These are phyloP conservation scores for Gloeostereum incarnatum DNA, from an alignment of 768 basidiomycete genomes.

Conservation along the genomic window DNA sequence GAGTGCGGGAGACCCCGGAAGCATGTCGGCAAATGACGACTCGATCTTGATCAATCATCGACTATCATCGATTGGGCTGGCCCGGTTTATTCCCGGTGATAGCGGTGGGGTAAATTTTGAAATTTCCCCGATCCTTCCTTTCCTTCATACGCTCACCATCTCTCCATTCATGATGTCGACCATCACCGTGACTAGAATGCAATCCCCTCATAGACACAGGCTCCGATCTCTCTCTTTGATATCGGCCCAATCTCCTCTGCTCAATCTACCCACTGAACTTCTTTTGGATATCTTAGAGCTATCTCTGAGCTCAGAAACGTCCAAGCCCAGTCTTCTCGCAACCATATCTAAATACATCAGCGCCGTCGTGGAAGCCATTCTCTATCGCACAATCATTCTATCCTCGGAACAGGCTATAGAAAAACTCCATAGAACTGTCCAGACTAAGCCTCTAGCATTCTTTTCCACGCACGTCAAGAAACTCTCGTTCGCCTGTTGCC, in stretches of 20 bases:
- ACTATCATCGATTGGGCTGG: no score
- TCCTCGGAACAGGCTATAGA: slow-evolving; percentile 16
- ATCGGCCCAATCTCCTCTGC: slow-evolving; percentile 14
- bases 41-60: no score
- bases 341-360: slow-evolving; percentile 14
- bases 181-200: slow-evolving; percentile 3
- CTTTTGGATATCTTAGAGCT: slow-evolving; percentile 25
- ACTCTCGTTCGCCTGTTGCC: slow-evolving; percentile 21
- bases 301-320: slow-evolving; percentile 15
- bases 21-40: no score
- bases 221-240: slow-evolving; percentile 12
- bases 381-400: slow-evolving; percentile 30
- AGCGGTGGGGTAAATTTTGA: no score
- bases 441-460: slow-evolving; percentile 16
- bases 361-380: slow-evolving; percentile 20
- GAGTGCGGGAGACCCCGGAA: no score
- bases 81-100: no score
- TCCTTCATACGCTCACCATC: no score
- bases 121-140: no score
- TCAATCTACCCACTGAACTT: slow-evolving; percentile 27
- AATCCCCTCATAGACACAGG: slow-evolving; percentile 6
- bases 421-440: slow-evolving; percentile 26
- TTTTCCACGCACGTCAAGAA: slow-evolving; percentile 23
- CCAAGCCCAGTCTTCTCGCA: slow-evolving; percentile 14
- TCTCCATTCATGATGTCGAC: background rate